Evolutionary conservation across 2,329 filamentous ascomycete genomes (phyloP).

Genomic region (Paracoccidioides brasiliensis): DNA sequence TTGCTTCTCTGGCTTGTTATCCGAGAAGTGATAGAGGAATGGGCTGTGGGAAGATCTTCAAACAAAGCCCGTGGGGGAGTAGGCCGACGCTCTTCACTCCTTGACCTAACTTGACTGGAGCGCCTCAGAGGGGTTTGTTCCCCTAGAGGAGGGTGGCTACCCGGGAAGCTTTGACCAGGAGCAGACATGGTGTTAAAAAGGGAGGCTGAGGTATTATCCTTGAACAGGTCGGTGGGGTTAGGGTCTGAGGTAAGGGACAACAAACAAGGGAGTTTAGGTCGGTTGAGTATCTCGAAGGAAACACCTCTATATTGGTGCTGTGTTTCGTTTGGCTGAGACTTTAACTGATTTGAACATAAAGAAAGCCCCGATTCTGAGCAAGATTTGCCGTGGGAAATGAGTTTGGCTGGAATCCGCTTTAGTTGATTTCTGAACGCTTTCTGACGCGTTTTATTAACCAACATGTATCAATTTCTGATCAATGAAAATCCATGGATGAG

Average conservation of each 20-base stretch:
- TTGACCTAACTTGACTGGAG: neutral
- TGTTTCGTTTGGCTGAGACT: neutral
- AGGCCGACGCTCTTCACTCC: constrained; percentile 2
- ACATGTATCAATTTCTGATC: neutral
- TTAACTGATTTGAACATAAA: neutral
- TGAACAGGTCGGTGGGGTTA: neutral
- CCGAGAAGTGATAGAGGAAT: constrained; percentile 13
- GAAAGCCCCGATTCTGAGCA: constrained; percentile 5
- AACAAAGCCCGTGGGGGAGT: constrained; percentile 12
- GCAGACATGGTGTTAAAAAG: neutral
- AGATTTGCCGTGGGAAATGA: constrained; percentile 8
- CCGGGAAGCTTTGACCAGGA: neutral
- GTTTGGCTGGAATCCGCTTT: constrained; percentile 7
- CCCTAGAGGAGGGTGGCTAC: neutral
- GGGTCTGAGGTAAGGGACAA: neutral
- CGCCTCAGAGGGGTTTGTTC: neutral
- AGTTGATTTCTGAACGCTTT: constrained; percentile 8
- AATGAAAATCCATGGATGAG: neutral
- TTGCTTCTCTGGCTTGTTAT: constrained; percentile 1
- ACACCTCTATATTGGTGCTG: constrained; percentile 10
- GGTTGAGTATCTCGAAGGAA: constrained; percentile 12
- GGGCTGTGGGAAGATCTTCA: constrained; percentile 12
- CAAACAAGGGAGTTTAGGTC: constrained; percentile 2
- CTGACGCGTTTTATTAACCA: constrained; percentile 10
- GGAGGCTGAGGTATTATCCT: neutral